These are phyloP conservation scores for Suillus variegatus DNA, from an alignment of 768 basidiomycete genomes.

Conservation along the genomic window DNA sequence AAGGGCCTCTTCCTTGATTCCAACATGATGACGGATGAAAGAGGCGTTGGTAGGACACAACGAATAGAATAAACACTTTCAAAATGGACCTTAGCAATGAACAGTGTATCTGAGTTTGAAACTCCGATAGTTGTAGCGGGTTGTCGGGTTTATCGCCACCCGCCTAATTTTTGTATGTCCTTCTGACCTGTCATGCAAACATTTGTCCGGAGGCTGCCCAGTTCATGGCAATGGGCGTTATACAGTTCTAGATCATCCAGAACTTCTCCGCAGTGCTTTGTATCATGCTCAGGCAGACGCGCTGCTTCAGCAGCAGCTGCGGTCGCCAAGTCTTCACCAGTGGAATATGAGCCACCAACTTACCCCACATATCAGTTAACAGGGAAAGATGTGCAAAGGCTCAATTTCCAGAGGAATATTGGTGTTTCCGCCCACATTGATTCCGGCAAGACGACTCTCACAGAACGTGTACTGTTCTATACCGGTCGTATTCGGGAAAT, in stretches of 20 bases:
- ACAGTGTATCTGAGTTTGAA: conserved; percentile 19
- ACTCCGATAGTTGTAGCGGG: conserved; percentile 25
- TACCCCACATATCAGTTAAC: conserved; percentile 51
- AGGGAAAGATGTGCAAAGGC: conserved; percentile 62
- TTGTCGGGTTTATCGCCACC: not conserved
- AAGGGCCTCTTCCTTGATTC: conserved; percentile 64
- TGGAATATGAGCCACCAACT: conserved; percentile 20
- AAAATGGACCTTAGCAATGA: conserved; percentile 15
- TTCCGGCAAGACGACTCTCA: conserved; percentile 97
- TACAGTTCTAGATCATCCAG: conserved; percentile 10
- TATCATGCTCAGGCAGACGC: conserved; percentile 27
- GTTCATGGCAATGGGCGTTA: conserved; percentile 28
- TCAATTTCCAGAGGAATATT: conserved; percentile 87
- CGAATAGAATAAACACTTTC: conserved; percentile 12
- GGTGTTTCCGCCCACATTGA: conserved; percentile 96
- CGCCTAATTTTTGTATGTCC: conserved; percentile 1
- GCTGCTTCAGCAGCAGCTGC: conserved; percentile 49
- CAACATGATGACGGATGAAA: conserved; percentile 35
- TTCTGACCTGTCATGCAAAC: conserved; percentile 26
- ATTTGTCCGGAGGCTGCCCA: conserved; percentile 25
- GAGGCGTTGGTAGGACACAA: conserved; percentile 11
- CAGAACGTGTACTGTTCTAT: conserved; percentile 94
- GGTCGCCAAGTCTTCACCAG: conserved; percentile 21
- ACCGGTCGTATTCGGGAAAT: conserved; percentile 95
- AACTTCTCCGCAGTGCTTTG: conserved; percentile 3